Base-by-base conservation (phyloP, 176 grass and related monocot species). In the Olyra latifolia region DNA sequence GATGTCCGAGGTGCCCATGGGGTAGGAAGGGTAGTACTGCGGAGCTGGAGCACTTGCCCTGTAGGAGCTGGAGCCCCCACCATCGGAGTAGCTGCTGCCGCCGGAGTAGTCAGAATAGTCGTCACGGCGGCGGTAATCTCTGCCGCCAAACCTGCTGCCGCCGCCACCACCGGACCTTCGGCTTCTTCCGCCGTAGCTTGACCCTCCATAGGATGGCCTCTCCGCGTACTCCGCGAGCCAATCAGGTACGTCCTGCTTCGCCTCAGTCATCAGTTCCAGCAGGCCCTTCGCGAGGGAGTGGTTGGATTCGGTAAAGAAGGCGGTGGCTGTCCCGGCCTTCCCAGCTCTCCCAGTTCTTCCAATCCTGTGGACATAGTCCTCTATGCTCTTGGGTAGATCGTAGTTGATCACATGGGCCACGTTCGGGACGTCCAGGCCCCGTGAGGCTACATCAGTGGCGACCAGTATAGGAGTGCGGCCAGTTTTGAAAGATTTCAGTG, bases 341-440 rank as follows among this genome's bases (percentile, higher is more conserved):
- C 95, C 95, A 9, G 93, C 93, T 69, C 93, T 76, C n/a, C 93
- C 93, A 16, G 92, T 97, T 78, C 95, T 91, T 46, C 95, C 87
- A 24, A 94, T 97, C 74, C 95, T 79, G 62, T 97, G 92, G 79
- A 97, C 89, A 5, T 97, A 94, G 7, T 89, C 83, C 38, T 92
- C 92, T 5, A 94, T 83, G 62, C 82, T 91, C 66, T 90, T 97
- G 5, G 95, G 95, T 28, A 94, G 82, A 29, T 94, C 92, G 13
- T 86, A 97, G 77, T 97, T 94, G 62, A 94, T 94, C 35, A 97
- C 92, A 78, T 94, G 95, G 41, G 80, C 68, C 48, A 97, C 92
- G 62, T 97, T 89, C 1, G 92, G 92, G 30, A 97, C 79, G 62
- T 97, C 92, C 9, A 97, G 68, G 60, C 87, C 95, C 28, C 87